Evolutionary conservation across 2,329 filamentous ascomycete species (phyloP), one percentile per base, ranked within the genome.

Genomic region (Coleophoma cylindrospora): DNA sequence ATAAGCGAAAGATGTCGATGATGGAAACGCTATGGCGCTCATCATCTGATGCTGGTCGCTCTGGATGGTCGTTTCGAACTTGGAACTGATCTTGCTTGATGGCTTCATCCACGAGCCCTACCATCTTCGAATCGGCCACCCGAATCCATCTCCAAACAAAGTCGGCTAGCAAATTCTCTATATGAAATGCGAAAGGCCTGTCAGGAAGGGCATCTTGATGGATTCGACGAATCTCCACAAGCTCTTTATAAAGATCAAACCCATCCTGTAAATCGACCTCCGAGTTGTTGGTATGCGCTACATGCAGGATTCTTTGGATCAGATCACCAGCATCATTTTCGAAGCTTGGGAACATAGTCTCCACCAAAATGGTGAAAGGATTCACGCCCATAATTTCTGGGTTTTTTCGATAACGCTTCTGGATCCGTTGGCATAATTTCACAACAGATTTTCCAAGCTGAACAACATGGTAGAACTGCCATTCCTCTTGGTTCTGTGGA

Each of bases 141-240:
- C 80, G 78, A 55, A 99, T 89, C 91, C 91, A 99, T 51, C 90
- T 84, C 91, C 91, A 97, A 6, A 97, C 94, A 66, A 97, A 99
- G 34, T 89, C 86, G 54, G 91, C 87, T 15, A 99, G 76, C 14
- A 95, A 73, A 40, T 84, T 81, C 68, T 99, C 94, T 40, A 99
- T 80, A 57, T 91, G 84, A 66, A 97, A 96, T 4, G 84, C 85
- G 66, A 97, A 99, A 1, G 83, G 80, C 53, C 82, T 74, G 57
- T 76, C 76, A 0, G 89, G 89, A 15, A 96, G 76, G 19, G 83
- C 85, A 54, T 88, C 80, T 8, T 79, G 76, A 66, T 96, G 91
- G 22, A 95, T 89, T 34, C 80, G 77, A 32, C 94, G 86, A 53
- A 96, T 89, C 57, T 88, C 86, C 17, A 92, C 85, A 50, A 99